These are phyloP conservation scores for Ogataea methylovora DNA, from an alignment of 805 yeast species.

Conservation along the genomic window DNA sequence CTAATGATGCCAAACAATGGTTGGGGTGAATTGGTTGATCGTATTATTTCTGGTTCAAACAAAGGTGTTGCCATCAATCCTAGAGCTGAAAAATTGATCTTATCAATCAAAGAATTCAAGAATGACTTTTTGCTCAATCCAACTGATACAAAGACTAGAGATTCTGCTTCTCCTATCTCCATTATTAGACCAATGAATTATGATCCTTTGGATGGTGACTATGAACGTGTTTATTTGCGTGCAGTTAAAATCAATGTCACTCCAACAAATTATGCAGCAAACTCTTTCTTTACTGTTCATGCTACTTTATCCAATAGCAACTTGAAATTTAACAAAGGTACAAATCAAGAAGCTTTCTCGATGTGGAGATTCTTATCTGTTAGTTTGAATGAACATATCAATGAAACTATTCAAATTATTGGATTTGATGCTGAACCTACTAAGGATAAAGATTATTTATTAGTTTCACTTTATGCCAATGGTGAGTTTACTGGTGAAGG, in stretches of 20 bases:
- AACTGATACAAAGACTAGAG: conserved; percentile 3
- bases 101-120: conserved; percentile 68
- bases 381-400: conserved; percentile 60
- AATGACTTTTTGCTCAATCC: conserved; percentile 25
- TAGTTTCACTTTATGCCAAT: conserved; percentile 52
- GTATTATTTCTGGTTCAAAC: conserved; percentile 68
- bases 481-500: conserved; percentile 59
- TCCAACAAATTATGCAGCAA: conserved; percentile 13
- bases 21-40: conserved; percentile 82
- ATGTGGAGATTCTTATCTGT: conserved; percentile 72
- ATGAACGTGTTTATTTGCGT: conserved; percentile 54
- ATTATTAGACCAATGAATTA: conserved; percentile 58
- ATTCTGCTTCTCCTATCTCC: conserved; percentile 43
- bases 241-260: conserved; percentile 40
- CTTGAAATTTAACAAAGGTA: conserved; percentile 57
- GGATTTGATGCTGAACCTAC: conserved; percentile 41
- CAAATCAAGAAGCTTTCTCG: conserved; percentile 45
- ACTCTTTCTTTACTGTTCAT: conserved; percentile 44
- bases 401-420: conserved; percentile 60
- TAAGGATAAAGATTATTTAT: conserved; percentile 45
- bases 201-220: conserved; percentile 52
- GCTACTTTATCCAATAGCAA: conserved; percentile 43
- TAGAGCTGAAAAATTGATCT: conserved; percentile 62
- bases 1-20: conserved; percentile 48
- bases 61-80: conserved; percentile 78